Base-by-base conservation (phyloP, 2,329 filamentous ascomycete genomes). In the Westerdykella aurantiaca region DNA sequence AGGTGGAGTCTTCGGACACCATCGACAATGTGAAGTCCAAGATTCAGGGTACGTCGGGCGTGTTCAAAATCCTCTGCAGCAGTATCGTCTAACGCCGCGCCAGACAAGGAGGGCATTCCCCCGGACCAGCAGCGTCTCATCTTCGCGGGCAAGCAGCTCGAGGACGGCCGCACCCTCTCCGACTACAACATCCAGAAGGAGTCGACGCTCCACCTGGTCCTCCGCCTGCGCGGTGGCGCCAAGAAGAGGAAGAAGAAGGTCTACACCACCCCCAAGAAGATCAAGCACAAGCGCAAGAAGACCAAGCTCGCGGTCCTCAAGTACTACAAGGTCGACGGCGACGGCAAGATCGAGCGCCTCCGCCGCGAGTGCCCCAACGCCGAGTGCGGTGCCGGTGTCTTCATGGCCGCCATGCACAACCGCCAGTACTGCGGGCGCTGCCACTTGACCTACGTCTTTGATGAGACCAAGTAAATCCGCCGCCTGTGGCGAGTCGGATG, bases 241-340 rank as follows among this genome's bases (percentile, higher is more conserved):
- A 72, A 71, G 68, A 98, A 98, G 89, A 96, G 97, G 88, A 85
- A 94, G 77, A 98, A 98, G 88, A 98, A 98, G 90, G 93, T 98
- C 65, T 98, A 98, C 87, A 97, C 88, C 73, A 98, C 93, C 69
- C 93, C 93, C 75, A 98, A 98, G 90, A 98, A 98, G 89, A 98
- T 98, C 86, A 98, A 98, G 93, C 93, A 98, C 86, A 98, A 98
- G 90, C 86, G 89, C 81, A 98, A 97, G 89, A 98, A 98, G 91
- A 95, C 87, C 84, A 98, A 98, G 86, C 80, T 98, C 75, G 93
- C 93, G 69, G 91, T 98, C 65, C 90, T 98, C 76, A 98, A 98
- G 86, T 98, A 98, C 88, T 98, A 98, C 88, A 98, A 98, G 88
- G 93, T 98, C 67, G 93, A 97, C 76, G 88, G 87, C 67, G 93